Conservation (phyloP, 2,329 filamentous ascomycete genomes). For the Xylaria sp. region DNA sequence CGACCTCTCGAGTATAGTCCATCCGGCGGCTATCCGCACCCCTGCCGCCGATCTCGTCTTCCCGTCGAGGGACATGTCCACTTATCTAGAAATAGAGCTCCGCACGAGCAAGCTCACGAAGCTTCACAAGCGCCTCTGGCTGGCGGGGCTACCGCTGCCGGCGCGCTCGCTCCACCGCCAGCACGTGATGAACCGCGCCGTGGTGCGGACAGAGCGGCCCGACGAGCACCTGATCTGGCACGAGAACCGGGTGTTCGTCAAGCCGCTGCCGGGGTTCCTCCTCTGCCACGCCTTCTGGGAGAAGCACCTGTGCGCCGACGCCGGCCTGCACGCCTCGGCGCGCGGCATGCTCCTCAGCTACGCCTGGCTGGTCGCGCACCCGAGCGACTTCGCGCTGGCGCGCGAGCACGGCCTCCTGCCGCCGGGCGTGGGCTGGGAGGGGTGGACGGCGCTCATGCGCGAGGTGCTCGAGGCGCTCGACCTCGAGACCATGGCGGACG, state of each 20-base stretch:
- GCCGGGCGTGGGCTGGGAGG: slow-evolving; percentile 31
- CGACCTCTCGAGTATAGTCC: not conserved
- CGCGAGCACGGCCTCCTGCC: slow-evolving; percentile 36
- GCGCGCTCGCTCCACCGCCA: slow-evolving; percentile 33
- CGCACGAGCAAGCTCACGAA: slow-evolving; percentile 19
- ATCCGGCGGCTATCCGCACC: slow-evolving; percentile 7
- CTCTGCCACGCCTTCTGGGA: slow-evolving; percentile 31
- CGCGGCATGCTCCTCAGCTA: slow-evolving; percentile 46
- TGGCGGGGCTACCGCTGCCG: slow-evolving; percentile 26
- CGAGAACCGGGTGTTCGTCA: slow-evolving; percentile 27
- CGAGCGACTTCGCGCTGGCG: slow-evolving; percentile 44
- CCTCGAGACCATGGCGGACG: slow-evolving; percentile 28
- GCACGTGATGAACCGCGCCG: slow-evolving; percentile 29
- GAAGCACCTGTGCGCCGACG: slow-evolving; percentile 23
- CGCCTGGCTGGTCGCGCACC: slow-evolving; percentile 42
- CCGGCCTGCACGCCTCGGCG: slow-evolving; percentile 32
- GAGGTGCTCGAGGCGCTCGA: slow-evolving; percentile 30
- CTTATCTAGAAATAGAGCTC: slow-evolving; percentile 17
- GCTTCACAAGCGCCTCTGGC: slow-evolving; percentile 24
- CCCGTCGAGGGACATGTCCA: slow-evolving; percentile 1
- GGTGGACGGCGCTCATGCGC: slow-evolving; percentile 37
- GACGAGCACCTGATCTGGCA: slow-evolving; percentile 38
- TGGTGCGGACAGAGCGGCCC: slow-evolving; percentile 35
- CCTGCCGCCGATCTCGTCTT: not conserved
- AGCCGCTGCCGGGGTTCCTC: slow-evolving; percentile 35